phyloP scores from a whole-genome alignment of 345 rosid species.

The Linum usitatissimum region DNA sequence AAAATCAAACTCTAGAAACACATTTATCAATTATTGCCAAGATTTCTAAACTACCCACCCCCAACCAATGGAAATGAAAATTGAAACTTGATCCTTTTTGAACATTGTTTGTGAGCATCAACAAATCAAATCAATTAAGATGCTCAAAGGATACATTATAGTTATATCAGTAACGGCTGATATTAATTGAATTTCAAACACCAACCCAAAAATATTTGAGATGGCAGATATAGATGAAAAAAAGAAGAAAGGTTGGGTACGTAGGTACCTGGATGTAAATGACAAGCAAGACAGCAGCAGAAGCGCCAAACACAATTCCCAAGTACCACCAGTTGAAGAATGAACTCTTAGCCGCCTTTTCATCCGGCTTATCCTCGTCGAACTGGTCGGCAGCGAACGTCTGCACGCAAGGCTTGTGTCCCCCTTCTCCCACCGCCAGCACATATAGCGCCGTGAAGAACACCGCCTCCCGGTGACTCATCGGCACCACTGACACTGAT shows the following conservation, averaged over 20 bases:
- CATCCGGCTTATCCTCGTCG: conserved; percentile 44
- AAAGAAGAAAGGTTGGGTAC: not conserved
- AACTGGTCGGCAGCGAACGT: conserved; percentile 96
- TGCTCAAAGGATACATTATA: too few species aligned
- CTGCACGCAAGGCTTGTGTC: conserved; percentile 89
- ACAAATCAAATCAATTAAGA: too few species aligned
- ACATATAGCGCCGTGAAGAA: conserved; percentile 65
- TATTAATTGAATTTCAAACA: too few species aligned
- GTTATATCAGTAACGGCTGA: too few species aligned
- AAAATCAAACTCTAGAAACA: too few species aligned
- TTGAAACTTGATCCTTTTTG: too few species aligned
- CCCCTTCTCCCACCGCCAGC: conserved; percentile 78
- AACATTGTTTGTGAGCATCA: too few species aligned
- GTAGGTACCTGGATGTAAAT: conserved; percentile 67
- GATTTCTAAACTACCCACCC: too few species aligned
- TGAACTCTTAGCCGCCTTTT: conserved; percentile 68
- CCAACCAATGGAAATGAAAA: too few species aligned
- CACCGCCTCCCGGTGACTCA: conserved; percentile 27
- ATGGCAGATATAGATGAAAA: not conserved
- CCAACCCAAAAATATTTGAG: too few species aligned
- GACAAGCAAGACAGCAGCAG: conserved; percentile 46
- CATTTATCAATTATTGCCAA: too few species aligned
- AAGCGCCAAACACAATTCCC: conserved; percentile 45
- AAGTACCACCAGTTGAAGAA: conserved; percentile 93
- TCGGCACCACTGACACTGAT: conserved; percentile 45